These are phyloP conservation scores for Juncus inflexus DNA, from an alignment of 176 grass and related monocot genomes.

Conservation along the genomic window DNA sequence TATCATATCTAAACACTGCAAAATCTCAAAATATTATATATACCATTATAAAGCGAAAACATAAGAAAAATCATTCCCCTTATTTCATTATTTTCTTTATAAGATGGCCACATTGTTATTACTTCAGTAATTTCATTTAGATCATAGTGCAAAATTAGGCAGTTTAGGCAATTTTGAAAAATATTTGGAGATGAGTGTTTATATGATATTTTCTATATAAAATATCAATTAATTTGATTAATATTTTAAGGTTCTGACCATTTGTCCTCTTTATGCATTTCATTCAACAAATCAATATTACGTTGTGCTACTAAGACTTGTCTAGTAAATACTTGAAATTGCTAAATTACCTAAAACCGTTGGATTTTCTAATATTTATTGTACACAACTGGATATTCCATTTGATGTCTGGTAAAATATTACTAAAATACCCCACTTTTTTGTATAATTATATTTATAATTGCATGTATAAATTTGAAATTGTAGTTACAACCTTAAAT, in stretches of 20 bases:
- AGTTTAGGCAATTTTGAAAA: too few species aligned
- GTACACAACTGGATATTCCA: constrained; percentile 61
- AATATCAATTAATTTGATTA: not conserved
- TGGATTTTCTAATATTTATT: constrained; percentile 76
- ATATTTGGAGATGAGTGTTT: too few species aligned
- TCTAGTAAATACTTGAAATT: constrained; percentile 50
- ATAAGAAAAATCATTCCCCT: not conserved
- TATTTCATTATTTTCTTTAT: not conserved
- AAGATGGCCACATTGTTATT: too few species aligned
- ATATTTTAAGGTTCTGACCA: not conserved
- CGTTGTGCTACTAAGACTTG: constrained; percentile 70
- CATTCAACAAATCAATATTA: constrained; percentile 76
- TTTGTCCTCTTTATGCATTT: constrained; percentile 18
- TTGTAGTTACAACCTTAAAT: not conserved
- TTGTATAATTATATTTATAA: not conserved
- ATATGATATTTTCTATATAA: too few species aligned
- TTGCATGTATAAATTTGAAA: too few species aligned
- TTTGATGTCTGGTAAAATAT: constrained; percentile 79
- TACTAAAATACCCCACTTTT: not conserved
- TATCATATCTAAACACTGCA: not conserved
- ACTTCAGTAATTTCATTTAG: too few species aligned
- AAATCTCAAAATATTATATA: not conserved
- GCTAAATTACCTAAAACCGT: constrained; percentile 71
- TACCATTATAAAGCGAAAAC: not conserved
- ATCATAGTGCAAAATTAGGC: too few species aligned